Percentiles rank a stretch among this genome's conserved stretches.
Conservation (phyloP, 108 stramenopile genomes). For the Cyclotella choctawhatcheeana region DNA sequence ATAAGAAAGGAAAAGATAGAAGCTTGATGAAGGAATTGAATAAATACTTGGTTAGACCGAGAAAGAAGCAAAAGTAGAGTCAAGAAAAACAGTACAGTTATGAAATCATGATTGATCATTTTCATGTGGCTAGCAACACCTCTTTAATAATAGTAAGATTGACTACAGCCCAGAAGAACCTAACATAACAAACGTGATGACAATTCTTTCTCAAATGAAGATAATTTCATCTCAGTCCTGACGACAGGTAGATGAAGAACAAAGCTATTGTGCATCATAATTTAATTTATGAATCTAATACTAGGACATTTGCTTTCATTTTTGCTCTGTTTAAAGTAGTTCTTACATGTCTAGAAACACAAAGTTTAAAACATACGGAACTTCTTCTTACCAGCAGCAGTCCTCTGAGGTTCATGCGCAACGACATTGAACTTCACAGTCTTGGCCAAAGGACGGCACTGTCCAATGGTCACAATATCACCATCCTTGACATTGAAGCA, state of each 20-base stretch:
- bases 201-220: no score
- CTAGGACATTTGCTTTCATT: no score
- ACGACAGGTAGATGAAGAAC: no score
- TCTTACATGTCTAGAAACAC: slow-evolving; percentile 1
- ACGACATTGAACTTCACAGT: slow-evolving; percentile 98
- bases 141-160: no score
- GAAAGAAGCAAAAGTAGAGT: slow-evolving; percentile 42
- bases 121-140: no score
- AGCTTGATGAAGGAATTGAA: slow-evolving; percentile 35
- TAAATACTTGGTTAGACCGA: slow-evolving; percentile 41
- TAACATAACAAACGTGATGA: no score
- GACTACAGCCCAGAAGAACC: no score
- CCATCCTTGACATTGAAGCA: slow-evolving; percentile 98
- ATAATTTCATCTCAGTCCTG: no score
- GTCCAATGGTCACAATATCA: slow-evolving; percentile 99
- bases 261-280: no score
- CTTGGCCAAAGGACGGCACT: slow-evolving; percentile 99
- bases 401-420: slow-evolving; percentile 80
- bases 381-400: slow-evolving; percentile 82
- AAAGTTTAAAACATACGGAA: slow-evolving; percentile 91
- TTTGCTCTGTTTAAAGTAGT: neutral
- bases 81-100: no score
- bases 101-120: no score
- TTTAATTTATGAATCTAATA: no score
- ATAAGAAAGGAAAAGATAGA: slow-evolving; percentile 40